phyloP scores from a whole-genome alignment of 495 filamentous ascomycete species.

The Penicillium cosmopolitanum region DNA sequence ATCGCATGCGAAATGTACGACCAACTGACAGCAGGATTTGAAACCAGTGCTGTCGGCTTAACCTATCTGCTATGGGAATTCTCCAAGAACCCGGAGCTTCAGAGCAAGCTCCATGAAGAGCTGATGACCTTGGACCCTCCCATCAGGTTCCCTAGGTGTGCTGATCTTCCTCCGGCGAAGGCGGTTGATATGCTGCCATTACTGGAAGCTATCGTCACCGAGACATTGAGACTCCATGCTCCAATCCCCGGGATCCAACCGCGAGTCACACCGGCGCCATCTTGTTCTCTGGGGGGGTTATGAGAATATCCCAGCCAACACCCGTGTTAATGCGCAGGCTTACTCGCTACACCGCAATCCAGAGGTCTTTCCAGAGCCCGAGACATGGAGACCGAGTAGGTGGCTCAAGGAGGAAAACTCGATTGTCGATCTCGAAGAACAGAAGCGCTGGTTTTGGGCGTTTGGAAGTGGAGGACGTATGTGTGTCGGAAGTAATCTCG shows the following conservation, averaged over 20 bases:
- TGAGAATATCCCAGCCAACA: constrained; percentile 61
- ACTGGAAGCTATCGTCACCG: constrained; percentile 73
- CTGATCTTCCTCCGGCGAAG: constrained; percentile 58
- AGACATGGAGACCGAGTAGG: constrained; percentile 63
- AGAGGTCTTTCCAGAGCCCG: constrained; percentile 60
- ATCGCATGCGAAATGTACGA: constrained; percentile 76
- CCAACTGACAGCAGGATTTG: constrained; percentile 77
- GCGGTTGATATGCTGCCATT: constrained; percentile 71
- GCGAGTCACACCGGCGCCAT: constrained; percentile 64
- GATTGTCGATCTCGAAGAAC: constrained; percentile 51
- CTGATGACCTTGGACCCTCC: constrained; percentile 55
- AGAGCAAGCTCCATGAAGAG: constrained; percentile 62
- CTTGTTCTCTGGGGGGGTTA: constrained; percentile 58
- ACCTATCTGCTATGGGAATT: constrained; percentile 74
- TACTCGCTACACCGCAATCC: constrained; percentile 73
- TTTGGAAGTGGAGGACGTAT: constrained; percentile 83
- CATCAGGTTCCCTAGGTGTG: constrained; percentile 28
- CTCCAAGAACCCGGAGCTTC: constrained; percentile 57
- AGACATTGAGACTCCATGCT: constrained; percentile 75
- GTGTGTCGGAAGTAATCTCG: constrained; percentile 84
- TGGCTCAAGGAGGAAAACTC: constrained; percentile 56
- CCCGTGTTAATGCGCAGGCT: constrained; percentile 70
- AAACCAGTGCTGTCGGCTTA: constrained; percentile 73
- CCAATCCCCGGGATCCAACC: constrained; percentile 78
- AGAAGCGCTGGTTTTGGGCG: constrained; percentile 78